A percentile compares a stretch with the other conserved stretches of the same genome.
These are phyloP conservation scores for Rhizophlyctis rosea DNA, from an alignment of 192 early-diverging fungal species.

Conservation along the genomic window DNA sequence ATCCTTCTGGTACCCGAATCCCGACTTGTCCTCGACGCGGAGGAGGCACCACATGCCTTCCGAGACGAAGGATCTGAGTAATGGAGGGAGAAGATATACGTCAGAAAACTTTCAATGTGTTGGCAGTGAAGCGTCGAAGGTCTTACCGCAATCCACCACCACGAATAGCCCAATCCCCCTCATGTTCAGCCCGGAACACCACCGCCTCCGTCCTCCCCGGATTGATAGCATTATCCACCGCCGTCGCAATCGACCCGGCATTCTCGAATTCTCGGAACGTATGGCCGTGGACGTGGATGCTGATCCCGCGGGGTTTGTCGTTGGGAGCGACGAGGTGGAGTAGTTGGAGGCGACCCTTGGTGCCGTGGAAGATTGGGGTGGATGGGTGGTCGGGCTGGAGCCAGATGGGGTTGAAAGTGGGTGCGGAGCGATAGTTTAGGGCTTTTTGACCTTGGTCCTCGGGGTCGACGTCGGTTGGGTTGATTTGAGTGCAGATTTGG, in stretches of 20 bases:
- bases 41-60: constrained; percentile 12
- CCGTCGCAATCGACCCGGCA: constrained; percentile 15
- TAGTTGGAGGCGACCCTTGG: not conserved
- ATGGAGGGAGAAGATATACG: not conserved
- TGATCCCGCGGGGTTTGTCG: constrained; percentile 8
- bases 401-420: constrained; percentile 7
- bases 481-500: not conserved
- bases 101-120: not conserved
- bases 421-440: constrained; percentile 11
- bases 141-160: not conserved
- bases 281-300: constrained; percentile 5
- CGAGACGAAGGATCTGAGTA: not conserved
- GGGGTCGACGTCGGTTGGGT: not conserved
- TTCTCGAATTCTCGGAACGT: constrained; percentile 9
- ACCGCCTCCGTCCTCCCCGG: constrained; percentile 7
- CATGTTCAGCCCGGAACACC: not conserved
- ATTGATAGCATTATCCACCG: constrained; percentile 15
- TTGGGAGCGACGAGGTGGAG: constrained; percentile 6
- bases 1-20: not conserved
- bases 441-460: constrained; percentile 14
- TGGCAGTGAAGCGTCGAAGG: not conserved
- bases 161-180: constrained; percentile 10
- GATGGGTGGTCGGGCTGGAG: constrained; percentile 9
- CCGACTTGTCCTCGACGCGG: not conserved
- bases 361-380: constrained; percentile 3